Percentiles rank a stretch among this genome's conserved stretches.
Conservation (phyloP, 306 rosid species). For the Vigna trinervia region DNA sequence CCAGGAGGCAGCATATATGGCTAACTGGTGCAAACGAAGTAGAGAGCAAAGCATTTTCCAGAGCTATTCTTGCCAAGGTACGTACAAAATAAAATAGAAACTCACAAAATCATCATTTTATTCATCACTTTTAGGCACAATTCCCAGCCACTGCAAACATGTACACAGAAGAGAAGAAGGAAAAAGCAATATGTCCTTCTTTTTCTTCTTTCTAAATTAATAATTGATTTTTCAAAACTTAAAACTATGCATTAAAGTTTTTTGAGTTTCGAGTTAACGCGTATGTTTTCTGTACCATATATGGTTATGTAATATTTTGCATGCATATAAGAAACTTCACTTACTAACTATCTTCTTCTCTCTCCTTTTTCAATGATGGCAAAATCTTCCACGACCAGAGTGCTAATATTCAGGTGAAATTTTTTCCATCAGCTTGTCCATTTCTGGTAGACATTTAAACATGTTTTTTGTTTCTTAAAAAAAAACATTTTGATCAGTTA, state of each 20-base stretch:
- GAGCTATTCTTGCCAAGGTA: conserved; percentile 84
- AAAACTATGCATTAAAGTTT: neutral
- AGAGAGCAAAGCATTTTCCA: conserved; percentile 65
- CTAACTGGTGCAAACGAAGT: conserved; percentile 67
- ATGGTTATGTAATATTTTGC: neutral
- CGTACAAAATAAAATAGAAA: too few relatives aligned
- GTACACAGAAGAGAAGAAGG: neutral
- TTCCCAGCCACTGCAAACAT: neutral
- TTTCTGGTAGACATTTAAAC: neutral
- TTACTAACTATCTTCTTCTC: conserved; percentile 14
- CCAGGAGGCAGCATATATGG: conserved; percentile 70
- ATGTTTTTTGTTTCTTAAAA: neutral
- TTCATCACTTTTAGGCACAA: neutral
- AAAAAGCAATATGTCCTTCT: neutral
- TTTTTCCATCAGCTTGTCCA: neutral
- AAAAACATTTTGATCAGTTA: neutral
- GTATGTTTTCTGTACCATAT: neutral
- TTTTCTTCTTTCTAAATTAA: neutral
- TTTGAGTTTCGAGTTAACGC: neutral
- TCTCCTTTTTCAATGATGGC: neutral
- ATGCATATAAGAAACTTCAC: neutral
- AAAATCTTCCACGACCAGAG: conserved; percentile 53
- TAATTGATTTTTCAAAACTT: neutral
- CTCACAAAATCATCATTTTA: neutral
- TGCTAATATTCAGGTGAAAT: conserved; percentile 64